A percentile compares a stretch with the other conserved stretches of the same genome.
Evolutionary conservation across 345 rosid species (phyloP).

Genomic region (Eucalyptus pauciflora): DNA sequence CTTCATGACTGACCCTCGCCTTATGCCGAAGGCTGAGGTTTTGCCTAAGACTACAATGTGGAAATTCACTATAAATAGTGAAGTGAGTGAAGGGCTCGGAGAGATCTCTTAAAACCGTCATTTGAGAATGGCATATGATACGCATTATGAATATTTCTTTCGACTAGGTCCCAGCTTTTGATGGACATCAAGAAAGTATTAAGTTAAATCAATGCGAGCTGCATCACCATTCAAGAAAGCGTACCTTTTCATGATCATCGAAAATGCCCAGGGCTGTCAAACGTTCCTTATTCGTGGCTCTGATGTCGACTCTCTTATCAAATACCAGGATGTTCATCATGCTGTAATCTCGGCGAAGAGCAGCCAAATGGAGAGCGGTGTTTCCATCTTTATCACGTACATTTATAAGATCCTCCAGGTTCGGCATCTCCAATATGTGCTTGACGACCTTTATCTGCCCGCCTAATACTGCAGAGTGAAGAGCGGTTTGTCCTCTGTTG

Average conservation of each 20-base stretch:
- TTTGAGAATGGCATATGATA: neutral
- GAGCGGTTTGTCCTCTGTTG: neutral
- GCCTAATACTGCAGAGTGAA: constrained; percentile 10
- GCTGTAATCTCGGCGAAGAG: neutral
- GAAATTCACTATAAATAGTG: neutral
- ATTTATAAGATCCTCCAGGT: neutral
- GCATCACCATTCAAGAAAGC: neutral
- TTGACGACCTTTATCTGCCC: neutral
- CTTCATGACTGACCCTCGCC: neutral
- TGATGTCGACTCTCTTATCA: neutral
- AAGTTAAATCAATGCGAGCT: neutral
- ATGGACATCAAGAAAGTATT: neutral
- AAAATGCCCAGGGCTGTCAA: neutral
- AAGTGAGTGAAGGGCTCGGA: neutral
- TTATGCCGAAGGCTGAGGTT: neutral
- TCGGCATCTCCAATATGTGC: neutral
- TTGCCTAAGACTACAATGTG: neutral
- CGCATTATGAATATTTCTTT: neutral
- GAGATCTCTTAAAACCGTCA: neutral
- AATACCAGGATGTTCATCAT: neutral
- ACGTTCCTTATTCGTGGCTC: neutral
- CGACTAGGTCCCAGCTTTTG: neutral
- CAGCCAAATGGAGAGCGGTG: constrained; percentile 22
- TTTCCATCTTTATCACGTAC: constrained; percentile 12
- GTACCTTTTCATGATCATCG: neutral